These are phyloP conservation scores for Penicillium hordei DNA, from an alignment of 2,329 filamentous ascomycete genomes.

Conservation along the genomic window DNA sequence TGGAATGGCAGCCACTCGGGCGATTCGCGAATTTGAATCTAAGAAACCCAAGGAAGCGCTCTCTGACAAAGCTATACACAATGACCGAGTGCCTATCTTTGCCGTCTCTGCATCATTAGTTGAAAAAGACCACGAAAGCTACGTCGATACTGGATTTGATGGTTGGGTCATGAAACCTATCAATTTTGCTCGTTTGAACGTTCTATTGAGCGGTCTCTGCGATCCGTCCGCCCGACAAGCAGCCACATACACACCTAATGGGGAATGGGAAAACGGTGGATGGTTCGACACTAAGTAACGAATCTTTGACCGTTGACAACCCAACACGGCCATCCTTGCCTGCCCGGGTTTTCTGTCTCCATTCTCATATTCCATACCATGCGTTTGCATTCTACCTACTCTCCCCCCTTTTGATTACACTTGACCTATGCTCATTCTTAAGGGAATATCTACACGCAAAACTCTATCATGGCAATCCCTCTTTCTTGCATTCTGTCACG, in stretches of 20 bases:
- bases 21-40: conserved; percentile 74
- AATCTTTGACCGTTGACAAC: conserved; percentile 1
- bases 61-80: conserved; percentile 59
- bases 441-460: neutral
- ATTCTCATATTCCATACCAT: no score
- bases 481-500: no score
- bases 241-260: conserved; percentile 65
- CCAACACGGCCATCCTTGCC: neutral
- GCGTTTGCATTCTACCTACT: no score
- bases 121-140: conserved; percentile 67
- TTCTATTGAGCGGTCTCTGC: conserved; percentile 62
- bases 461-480: neutral
- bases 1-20: conserved; percentile 78
- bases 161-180: conserved; percentile 91
- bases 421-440: neutral
- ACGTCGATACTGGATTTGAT: conserved; percentile 78
- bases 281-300: conserved; percentile 62
- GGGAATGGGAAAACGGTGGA: conserved; percentile 81
- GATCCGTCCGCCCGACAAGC: conserved; percentile 58
- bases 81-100: conserved; percentile 75
- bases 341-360: neutral
- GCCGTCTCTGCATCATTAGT: conserved; percentile 83
- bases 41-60: conserved; percentile 48
- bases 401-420: neutral
- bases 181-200: conserved; percentile 67